Base-by-base conservation (phyloP, 805 yeast species). In the Starmerella sirachaensis region DNA sequence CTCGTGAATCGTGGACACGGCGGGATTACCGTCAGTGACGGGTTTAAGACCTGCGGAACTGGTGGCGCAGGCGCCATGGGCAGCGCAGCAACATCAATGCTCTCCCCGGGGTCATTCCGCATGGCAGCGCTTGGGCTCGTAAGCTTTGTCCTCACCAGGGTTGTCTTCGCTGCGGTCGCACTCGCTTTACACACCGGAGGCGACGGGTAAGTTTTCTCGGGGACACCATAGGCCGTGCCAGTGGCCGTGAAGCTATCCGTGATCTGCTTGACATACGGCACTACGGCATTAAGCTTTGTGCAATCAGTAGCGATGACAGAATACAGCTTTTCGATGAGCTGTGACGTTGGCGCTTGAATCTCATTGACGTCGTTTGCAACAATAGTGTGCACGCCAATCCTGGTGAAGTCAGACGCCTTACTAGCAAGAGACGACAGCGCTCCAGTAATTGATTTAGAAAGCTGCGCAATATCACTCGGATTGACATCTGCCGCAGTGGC, bases 291-390 rank as follows among this genome's bases (percentile, higher is more conserved):
- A 5, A 34, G 20, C 40, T 35, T 35, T 8, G 26, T n/a, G 30
- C 42, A 38, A 13, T 32, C 38, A 4, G 21, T 6, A 5, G 18
- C 7, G 13, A 37, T 18, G 12, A 45, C 40, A 16, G 37, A 34
- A n/a, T 47, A 26, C 21, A 47, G 33, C 22, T 28, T 13, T 21
- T 38, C 20, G 19, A 42, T 43, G 18, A 52, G 43, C 16, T 34
- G 38, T 25, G 36, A 39, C 12, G 55, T 44, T 24, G 49, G 41
- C 17, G 35, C 36, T 21, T 41, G 39, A 16, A 52, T 41, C 20
- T 42, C 35, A 21, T 32, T 29, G 35, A 53, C 37, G 22, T 39
- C 38, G 24, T 23, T 25, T 6, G 29, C 32, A 2, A 30, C 29
- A 22, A 39, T 35, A 5, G 19, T n/a, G 22, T 17, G n/a, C 6